These are phyloP conservation scores for Stachybotrys chartarum DNA, from an alignment of 2,329 filamentous ascomycete species.

Conservation along the genomic window DNA sequence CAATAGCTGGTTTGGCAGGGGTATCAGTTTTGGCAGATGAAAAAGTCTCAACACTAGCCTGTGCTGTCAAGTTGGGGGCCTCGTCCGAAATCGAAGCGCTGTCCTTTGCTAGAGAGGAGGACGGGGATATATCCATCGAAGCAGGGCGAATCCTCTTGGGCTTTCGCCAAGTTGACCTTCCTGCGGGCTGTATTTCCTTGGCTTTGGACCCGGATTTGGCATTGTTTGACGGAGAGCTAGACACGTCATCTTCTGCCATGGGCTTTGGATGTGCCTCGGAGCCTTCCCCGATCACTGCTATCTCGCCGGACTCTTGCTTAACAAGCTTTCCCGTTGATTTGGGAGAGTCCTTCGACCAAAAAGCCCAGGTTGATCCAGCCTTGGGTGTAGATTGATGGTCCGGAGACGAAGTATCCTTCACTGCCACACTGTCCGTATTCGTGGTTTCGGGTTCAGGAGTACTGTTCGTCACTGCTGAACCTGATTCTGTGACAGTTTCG, in stretches of 20 bases:
- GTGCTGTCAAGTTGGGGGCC: conserved; percentile 2
- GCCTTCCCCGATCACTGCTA: conserved; percentile 51
- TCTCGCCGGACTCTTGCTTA: conserved; percentile 36
- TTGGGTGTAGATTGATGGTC: conserved; percentile 27
- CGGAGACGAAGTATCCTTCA: conserved; percentile 33
- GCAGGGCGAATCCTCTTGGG: conserved; percentile 38
- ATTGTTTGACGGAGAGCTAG: conserved; percentile 26
- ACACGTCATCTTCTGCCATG: conserved; percentile 36
- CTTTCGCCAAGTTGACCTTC: conserved; percentile 29
- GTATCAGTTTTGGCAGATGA: conserved; percentile 4
- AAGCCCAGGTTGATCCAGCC: conserved; percentile 67
- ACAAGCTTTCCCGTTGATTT: conserved; percentile 23
- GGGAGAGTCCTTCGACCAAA: conserved; percentile 62
- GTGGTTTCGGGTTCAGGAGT: conserved; percentile 9
- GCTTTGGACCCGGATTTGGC: conserved; percentile 15
- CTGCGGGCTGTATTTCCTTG: conserved; percentile 20
- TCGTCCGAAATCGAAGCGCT: conserved; percentile 1
- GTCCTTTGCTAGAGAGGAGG: conserved; percentile 16
- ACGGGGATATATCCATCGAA: conserved; percentile 36
- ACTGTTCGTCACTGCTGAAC: conserved; percentile 4
- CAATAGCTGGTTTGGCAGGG: conserved; percentile 21
- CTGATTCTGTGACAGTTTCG: conserved; percentile 8
- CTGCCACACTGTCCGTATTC: conserved; percentile 32
- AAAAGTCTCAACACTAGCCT: conserved; percentile 9
- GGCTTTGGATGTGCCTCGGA: conserved; percentile 48